phyloP scores from a whole-genome alignment of 2,329 filamentous ascomycete species.

The Beauveria caledonica region DNA sequence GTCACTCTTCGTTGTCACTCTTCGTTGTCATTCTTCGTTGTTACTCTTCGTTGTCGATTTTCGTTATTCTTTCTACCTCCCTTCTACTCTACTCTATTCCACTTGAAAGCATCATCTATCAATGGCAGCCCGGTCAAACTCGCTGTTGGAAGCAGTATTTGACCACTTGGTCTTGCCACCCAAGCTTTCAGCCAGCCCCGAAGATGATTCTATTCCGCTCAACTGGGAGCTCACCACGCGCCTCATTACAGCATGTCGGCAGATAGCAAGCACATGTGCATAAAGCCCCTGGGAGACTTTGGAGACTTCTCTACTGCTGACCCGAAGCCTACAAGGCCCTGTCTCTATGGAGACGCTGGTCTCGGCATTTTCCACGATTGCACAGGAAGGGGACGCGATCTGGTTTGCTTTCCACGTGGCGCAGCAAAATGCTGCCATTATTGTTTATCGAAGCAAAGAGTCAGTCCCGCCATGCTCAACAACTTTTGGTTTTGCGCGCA shows the following conservation, averaged over 20 bases:
- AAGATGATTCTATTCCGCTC: background rate
- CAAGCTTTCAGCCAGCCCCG: background rate
- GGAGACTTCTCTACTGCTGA: background rate
- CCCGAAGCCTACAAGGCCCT: background rate
- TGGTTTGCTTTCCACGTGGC: constrained; percentile 17
- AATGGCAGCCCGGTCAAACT: background rate
- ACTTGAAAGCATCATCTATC: too few species aligned
- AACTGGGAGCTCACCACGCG: background rate
- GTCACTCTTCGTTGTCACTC: too few species aligned
- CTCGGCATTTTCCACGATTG: background rate
- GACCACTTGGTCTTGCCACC: constrained; percentile 1
- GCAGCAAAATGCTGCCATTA: constrained; percentile 25
- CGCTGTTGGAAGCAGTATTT: background rate
- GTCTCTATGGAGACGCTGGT: background rate
- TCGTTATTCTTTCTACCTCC: too few species aligned
- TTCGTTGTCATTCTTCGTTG: too few species aligned
- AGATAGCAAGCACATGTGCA: background rate
- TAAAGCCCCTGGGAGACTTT: background rate
- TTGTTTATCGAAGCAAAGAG: constrained; percentile 18
- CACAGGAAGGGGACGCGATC: background rate
- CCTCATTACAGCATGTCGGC: background rate
- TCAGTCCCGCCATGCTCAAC: constrained; percentile 12
- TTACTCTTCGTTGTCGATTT: too few species aligned
- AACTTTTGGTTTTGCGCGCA: background rate
- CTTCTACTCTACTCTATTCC: too few species aligned